Evolutionary conservation across 176 grass and related monocot genomes (phyloP), one percentile per base, ranked within the genome.

Genomic region (Bonia amplexicaulis): DNA sequence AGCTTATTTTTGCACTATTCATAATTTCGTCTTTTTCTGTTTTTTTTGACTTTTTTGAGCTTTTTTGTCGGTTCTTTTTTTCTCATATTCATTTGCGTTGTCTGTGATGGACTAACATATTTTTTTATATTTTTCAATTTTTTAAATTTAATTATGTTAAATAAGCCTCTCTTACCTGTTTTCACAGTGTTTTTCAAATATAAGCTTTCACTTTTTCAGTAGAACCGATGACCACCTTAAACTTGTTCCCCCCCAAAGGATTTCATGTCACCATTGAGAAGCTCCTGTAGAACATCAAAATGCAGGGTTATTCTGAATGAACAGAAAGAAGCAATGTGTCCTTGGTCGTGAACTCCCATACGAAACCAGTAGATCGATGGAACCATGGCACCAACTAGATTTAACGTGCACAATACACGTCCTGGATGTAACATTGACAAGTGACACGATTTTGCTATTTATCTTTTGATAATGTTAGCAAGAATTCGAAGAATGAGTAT

Each of bases 371-470:
- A 35, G 62, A 63, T 8, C 7, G 62, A 79, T 20, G 41, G 68
- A 79, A 76, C 76, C 88, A 54, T 45, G 70, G 0, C 77, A 76
- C n/a, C 82, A 31, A 52, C 42, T 85, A 14, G 61, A 88, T 79
- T 64, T 45, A 64, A 78, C 74, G 2, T 79, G 26, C 22, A 25
- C 3, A 17, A 42, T 0, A 58, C 47, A 58, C 7, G 12, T 1
- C 31, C 15, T 68, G 26, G 65, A 66, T n/a, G 60, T 10, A 74
- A 6, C 59, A n/a, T 26, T 23, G 69, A 89, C 25, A 25, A 67
- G 19, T 16, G 85, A 29, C 71, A 9, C 41, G 22, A 26, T 46
- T 17, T 3, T 10, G 0, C 11, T 42, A 47, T 23, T 69, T 41
- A 17, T 39, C 25, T 41, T 65, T 25, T 19, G 9, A 14, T 3